Evolutionary conservation across 2,329 filamentous ascomycete species (phyloP).

Genomic region (Lachnellula suecica): DNA sequence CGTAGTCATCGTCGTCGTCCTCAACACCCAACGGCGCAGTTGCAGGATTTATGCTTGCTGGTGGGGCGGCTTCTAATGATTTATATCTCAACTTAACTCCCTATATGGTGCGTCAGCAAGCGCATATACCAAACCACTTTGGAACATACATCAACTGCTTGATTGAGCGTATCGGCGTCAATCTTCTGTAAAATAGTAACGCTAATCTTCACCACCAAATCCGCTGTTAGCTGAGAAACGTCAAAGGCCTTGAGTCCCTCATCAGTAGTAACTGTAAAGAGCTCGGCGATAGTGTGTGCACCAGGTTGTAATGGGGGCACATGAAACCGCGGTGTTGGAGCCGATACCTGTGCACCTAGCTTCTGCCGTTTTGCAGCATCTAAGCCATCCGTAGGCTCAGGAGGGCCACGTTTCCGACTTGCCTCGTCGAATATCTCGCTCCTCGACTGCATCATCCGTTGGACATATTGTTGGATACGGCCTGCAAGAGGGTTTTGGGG

Average conservation of each 20-base stretch:
- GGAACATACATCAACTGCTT: constrained; percentile 67
- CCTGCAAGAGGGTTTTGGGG: constrained; percentile 72
- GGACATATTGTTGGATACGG: constrained; percentile 84
- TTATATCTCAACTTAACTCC: constrained; percentile 50
- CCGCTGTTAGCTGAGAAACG: constrained; percentile 72
- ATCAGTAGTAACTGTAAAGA: constrained; percentile 84
- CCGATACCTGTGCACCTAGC: constrained; percentile 51
- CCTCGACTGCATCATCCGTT: constrained; percentile 76
- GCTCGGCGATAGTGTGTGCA: constrained; percentile 74
- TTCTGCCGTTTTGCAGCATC: constrained; percentile 82
- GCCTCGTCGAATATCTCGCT: constrained; percentile 78
- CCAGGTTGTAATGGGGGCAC: constrained; percentile 72
- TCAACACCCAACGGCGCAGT: constrained; percentile 64
- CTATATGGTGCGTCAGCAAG: constrained; percentile 26
- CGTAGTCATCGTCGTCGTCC: constrained; percentile 88
- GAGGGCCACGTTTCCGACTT: constrained; percentile 72
- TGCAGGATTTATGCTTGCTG: constrained; percentile 49
- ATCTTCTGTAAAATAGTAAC: constrained; percentile 74
- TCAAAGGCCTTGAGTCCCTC: constrained; percentile 76
- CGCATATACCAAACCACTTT: constrained; percentile 5
- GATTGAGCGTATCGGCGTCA: constrained; percentile 65
- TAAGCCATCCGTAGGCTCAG: constrained; percentile 68
- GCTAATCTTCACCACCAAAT: constrained; percentile 78
- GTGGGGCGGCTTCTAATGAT: constrained; percentile 31
- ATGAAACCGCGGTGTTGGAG: constrained; percentile 21